Evolutionary conservation across 306 rosid genomes (phyloP).

Genomic region (Prinsepia uniflora): DNA sequence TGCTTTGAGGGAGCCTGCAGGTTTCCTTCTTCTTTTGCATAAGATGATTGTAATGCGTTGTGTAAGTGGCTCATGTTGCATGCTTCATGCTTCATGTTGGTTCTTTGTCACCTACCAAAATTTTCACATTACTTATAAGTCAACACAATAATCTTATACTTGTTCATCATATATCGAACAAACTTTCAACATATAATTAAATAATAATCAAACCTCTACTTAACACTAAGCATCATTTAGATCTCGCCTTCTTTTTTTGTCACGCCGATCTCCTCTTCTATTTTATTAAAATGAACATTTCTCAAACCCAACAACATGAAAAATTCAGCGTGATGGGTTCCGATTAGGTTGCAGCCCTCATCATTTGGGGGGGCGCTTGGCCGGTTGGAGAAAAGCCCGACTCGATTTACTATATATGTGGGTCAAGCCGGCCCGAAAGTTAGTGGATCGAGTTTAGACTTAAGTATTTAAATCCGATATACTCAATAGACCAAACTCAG

Average conservation of each 20-base stretch:
- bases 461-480: too few species aligned
- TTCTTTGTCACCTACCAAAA: background rate
- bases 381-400: too few species aligned
- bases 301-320: background rate
- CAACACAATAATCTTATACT: background rate
- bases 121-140: background rate
- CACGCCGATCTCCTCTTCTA: background rate
- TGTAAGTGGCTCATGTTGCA: background rate
- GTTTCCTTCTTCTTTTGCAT: background rate
- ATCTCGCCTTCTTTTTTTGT: background rate
- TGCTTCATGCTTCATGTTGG: too few species aligned
- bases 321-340: background rate
- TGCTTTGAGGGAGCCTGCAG: too few species aligned
- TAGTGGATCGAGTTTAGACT: too few species aligned
- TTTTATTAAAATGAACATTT: background rate
- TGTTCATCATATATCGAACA: background rate
- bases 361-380: too few species aligned
- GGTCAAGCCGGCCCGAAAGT: too few species aligned
- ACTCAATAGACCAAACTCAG: too few species aligned
- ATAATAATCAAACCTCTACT: background rate
- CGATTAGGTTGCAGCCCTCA: background rate
- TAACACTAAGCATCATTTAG: background rate
- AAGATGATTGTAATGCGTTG: background rate
- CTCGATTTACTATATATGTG: too few species aligned
- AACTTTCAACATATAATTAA: slow-evolving; percentile 1